Evolutionary conservation across 108 stramenopile species (phyloP), one percentile per base, ranked within the genome.

Genomic region (Skeletonema marinoi): DNA sequence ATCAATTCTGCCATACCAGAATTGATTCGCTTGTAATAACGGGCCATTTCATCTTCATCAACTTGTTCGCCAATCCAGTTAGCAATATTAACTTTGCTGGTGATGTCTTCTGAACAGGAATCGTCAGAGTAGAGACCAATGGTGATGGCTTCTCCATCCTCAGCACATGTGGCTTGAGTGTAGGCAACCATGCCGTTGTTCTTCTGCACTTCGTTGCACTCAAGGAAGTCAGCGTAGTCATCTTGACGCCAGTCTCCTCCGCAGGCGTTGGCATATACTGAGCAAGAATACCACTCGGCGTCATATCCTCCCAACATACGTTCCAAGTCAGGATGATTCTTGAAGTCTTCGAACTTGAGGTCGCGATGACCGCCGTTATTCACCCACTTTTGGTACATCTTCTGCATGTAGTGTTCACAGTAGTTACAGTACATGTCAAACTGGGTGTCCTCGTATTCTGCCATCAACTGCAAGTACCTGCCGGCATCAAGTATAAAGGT

Each of bases 121-220:
- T 96, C 85, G 67, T 96, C 95, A n/a, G 84, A 71, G 81, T 83
- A 96, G 29, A 93, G 85, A 32, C 89, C 92, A 16, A 96, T 76
- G 9, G 82, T 83, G 59, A 96, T 87, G 65, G 87, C 87, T 68
- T 75, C 75, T 60, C 83, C 85, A 54, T 93, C 90, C 11, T 61
- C 44, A 19, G 67, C 75, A 71, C 95, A 96, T 38, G 51, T 86
- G 89, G 42, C 93, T 48, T 86, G 90, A 51, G 93, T 67, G 82
- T 93, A 96, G 70, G 71, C 85, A 19, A 71, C 75, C 6, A 58
- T 67, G 13, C 86, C 89, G 44, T 88, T 73, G 25, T 85, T 72
- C 48, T 82, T 79, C 66, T 88, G 58, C 17, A 64, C 65, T 11
- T 78, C 51, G 19, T 60, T 48, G 38, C 84, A 85, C 13, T 85